Percentiles rank a stretch among this genome's conserved stretches.
These are phyloP conservation scores for Barnettozyma vustinii DNA, from an alignment of 805 yeast genomes.

Conservation along the genomic window DNA sequence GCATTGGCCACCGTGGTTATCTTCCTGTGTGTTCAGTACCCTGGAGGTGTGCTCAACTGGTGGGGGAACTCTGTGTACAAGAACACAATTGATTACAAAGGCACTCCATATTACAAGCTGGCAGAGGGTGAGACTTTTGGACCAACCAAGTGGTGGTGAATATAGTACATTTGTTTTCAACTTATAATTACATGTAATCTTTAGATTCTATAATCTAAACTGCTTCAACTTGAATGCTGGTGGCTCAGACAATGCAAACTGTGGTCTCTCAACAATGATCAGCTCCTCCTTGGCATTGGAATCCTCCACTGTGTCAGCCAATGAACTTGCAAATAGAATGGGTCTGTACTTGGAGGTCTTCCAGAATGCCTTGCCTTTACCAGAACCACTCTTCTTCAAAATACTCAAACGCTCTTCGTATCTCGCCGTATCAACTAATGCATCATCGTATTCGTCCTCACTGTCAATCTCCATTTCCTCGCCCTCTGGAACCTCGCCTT, in stretches of 20 bases:
- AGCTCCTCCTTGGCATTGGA: conserved; percentile 36
- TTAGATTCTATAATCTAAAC: conserved; percentile 35
- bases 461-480: conserved; percentile 24
- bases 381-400: conserved; percentile 22
- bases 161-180: neutral
- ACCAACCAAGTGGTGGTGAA: neutral
- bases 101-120: conserved; percentile 29
- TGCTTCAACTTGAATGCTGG: conserved; percentile 65
- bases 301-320: conserved; percentile 31
- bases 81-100: conserved; percentile 31
- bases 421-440: conserved; percentile 10
- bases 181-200: neutral
- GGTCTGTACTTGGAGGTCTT: conserved; percentile 72
- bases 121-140: conserved; percentile 26
- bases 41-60: conserved; percentile 42
- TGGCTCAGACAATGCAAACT: conserved; percentile 46
- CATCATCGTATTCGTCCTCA: conserved; percentile 26
- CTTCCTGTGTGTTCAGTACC: conserved; percentile 47
- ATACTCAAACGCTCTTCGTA: conserved; percentile 7
- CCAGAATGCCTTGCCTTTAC: conserved; percentile 53
- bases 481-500: conserved; percentile 24
- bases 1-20: conserved; percentile 52
- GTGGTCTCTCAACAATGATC: conserved; percentile 73
- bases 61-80: conserved; percentile 54
- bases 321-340: conserved; percentile 52